Evolutionary conservation across 805 yeast genomes (phyloP), one percentile per base, ranked within the genome.

Genomic region (Candida sakaeoensis): DNA sequence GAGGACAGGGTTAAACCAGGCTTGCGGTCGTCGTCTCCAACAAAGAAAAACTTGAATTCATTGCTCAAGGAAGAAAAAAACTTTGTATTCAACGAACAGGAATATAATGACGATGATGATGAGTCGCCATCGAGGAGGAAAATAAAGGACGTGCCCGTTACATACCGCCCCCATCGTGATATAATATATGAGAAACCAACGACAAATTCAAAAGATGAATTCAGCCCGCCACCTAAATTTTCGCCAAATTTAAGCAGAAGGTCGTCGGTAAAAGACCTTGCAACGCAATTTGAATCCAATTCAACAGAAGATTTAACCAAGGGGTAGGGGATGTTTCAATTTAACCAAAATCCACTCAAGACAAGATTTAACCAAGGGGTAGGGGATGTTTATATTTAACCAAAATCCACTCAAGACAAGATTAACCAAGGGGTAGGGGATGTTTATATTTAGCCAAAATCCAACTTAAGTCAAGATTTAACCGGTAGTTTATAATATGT

Each of bases 11-110:
- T n/a, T n/a, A n/a, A n/a, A n/a, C n/a, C n/a, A n/a, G n/a, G n/a
- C n/a, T n/a, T n/a, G n/a, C n/a, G n/a, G n/a, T n/a, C 72, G 1
- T 49, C 57, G 1, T 67, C 72, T 1, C 72, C 72, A 3, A 65
- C 60, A 39, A 68, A 67, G 38, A 65, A 61, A 43, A 60, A 58
- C 25, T 46, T 61, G 32, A 55, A 48, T 29, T 35, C 52, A 2
- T 39, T 46, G 17, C 43, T 54, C 5, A 41, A 38, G 5, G 31
- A 35, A n/a, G 37, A 35, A 16, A 13, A 24, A 15, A 26, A 17
- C 14, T 21, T 21, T 21, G 9, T n/a, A n/a, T n/a, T n/a, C 18
- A n/a, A n/a, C n/a, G n/a, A n/a, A n/a, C n/a, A n/a, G n/a, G 36
- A 33, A 33, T 12, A 33, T 23, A 9, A 23, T 23, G 10, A 23